Evolutionary conservation across 495 filamentous ascomycete genomes (phyloP), one percentile per base, ranked within the genome.

Genomic region (Trypethelium eluteriae): DNA sequence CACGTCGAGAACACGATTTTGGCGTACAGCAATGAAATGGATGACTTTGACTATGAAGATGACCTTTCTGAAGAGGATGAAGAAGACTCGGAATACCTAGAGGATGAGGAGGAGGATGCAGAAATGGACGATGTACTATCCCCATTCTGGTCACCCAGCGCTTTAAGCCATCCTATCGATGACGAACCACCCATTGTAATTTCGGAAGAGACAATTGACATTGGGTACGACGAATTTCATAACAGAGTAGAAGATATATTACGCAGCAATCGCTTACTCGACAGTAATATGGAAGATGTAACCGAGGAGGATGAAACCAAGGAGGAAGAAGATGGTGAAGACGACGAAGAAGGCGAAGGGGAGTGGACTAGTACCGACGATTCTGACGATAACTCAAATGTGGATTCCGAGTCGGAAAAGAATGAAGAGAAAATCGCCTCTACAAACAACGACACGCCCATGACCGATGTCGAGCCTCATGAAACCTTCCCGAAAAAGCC

Each of bases 1-100:
- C 68, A 77, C 2, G 63, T 76, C 11, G 84, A 87, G 65, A 74
- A 78, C 46, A 73, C 84, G 12, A 67, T 77, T 12, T 67, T 78
- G 10, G 75, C 70, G 14, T 70, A 71, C 64, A 71, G 67, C 57
- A 72, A 69, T 39, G 71, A 73, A 25, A 64, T 69, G 32, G 64
- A 71, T 25, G 70, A 74, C 39, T 41, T 72, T 76, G 66, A 76
- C 79, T n/a, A 67, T 76, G 71, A 75, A 14, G 41, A 70, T 39
- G 73, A 72, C 9, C 74, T 73, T 36, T 72, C 68, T 32, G 73
- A 69, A 32, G 64, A 39, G 1, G 25, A 35, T 4, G 46, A 66
- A 34, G 59, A 57, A 16, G 62, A 64, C 44, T 59, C 38, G 62
- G 62, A 65, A 41, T 35, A 74, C 39, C 62, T 67, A 12, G 71